phyloP scores from a whole-genome alignment of 352 stramenopile genomes.

The Phytophthora podocarpi region DNA sequence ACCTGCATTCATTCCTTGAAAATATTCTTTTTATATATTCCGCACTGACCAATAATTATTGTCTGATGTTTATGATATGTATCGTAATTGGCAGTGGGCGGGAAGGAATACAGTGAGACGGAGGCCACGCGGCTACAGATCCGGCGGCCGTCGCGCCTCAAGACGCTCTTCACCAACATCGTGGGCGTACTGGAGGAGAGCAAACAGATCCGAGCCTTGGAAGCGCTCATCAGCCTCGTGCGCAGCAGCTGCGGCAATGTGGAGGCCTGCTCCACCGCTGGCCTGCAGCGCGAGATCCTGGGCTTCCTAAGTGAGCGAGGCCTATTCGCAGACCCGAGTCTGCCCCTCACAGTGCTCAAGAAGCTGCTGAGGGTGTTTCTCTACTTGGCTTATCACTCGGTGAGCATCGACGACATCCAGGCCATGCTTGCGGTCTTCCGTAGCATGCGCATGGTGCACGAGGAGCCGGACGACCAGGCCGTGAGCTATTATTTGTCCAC shows the following conservation, averaged over 20 bases:
- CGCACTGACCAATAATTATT: not conserved
- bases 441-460: constrained; percentile 65
- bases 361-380: constrained; percentile 80
- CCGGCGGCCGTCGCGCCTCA: constrained; percentile 61
- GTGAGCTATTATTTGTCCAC: constrained; percentile 83
- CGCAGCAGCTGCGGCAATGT: constrained; percentile 79
- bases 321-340: constrained; percentile 63
- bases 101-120: constrained; percentile 62
- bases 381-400: constrained; percentile 80
- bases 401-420: constrained; percentile 79
- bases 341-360: constrained; percentile 71
- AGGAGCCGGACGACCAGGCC: constrained; percentile 69
- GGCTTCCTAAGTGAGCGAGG: constrained; percentile 71
- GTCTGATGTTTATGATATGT: not conserved
- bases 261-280: constrained; percentile 71
- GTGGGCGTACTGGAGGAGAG: constrained; percentile 67
- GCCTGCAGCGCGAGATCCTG: constrained; percentile 76
- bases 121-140: constrained; percentile 71
- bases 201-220: constrained; percentile 70
- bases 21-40: not conserved
- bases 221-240: constrained; percentile 80
- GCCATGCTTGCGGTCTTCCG: constrained; percentile 84
- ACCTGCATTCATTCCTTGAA: not conserved
- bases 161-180: constrained; percentile 67
- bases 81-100: constrained; percentile 66